Evolutionary conservation across 1,284 basidiomycete species (phyloP).

Genomic region (Rhizoctonia solani): DNA sequence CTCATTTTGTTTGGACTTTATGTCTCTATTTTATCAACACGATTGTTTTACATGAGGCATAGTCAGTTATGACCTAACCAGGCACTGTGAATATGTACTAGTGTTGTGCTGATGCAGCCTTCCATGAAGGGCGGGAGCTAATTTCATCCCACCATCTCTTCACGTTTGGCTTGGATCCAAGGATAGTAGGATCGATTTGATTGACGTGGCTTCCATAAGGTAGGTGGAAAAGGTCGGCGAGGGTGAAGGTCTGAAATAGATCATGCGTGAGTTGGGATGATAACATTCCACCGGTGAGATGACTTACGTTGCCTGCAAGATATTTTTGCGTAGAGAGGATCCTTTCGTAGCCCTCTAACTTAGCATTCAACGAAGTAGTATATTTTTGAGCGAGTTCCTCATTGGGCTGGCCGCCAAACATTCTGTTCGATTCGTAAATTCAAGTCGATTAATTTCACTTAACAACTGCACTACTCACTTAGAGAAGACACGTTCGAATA

Average conservation of each 20-base stretch:
- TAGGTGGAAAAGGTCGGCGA: slow-evolving; percentile 50
- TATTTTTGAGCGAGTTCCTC: slow-evolving; percentile 44
- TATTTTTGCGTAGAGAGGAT: slow-evolving; percentile 59
- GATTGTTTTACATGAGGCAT: too few species aligned
- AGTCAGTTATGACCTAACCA: too few species aligned
- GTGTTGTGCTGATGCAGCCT: slow-evolving; percentile 32
- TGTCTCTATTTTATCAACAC: too few species aligned
- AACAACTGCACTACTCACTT: slow-evolving; percentile 34
- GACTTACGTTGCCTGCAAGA: slow-evolving; percentile 55
- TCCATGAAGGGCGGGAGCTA: slow-evolving; percentile 47
- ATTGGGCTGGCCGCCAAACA: slow-evolving; percentile 44
- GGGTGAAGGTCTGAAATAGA: slow-evolving; percentile 12
- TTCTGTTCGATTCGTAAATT: slow-evolving; percentile 36
- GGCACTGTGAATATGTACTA: too few species aligned
- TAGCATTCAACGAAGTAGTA: slow-evolving; percentile 45
- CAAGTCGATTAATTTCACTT: slow-evolving; percentile 6
- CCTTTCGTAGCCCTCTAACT: slow-evolving; percentile 56
- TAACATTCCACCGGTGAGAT: neutral
- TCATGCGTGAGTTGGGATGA: neutral
- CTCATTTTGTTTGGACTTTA: too few species aligned
- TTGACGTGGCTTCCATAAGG: slow-evolving; percentile 49
- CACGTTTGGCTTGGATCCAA: slow-evolving; percentile 2
- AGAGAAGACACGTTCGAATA: slow-evolving; percentile 13
- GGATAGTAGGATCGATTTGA: neutral
- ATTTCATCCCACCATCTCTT: slow-evolving; percentile 49